Base-by-base conservation (phyloP, 1,284 basidiomycete genomes). In the Puccinia triticina region DNA sequence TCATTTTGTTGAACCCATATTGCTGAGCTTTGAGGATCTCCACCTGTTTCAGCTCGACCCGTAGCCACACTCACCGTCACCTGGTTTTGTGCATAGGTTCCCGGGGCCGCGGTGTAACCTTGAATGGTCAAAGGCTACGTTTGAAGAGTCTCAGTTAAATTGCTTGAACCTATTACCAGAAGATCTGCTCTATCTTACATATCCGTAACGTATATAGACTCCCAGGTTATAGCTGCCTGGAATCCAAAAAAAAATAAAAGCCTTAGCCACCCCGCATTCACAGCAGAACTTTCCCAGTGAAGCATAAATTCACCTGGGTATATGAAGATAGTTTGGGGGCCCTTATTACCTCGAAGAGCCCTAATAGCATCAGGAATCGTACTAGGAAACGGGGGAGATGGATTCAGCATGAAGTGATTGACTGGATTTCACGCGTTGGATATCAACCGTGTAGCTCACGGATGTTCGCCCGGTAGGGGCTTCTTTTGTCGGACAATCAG, bases 21-120 rank as follows among this genome's bases (percentile, higher is more conserved):
- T 34, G 57, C 53, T n/a, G 78, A 55, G 40, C 78, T 80, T 72
- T 71, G 8, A 57, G 78, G 21, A 73, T 80, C 55, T 21, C 53
- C 43, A 43, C 78, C 78, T 43, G 78, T n/a, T 10, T 72, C 12
- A 43, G 23, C 67, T 26, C 26, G 32, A 23, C 66, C 32, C 10
- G 12, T 53, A 37, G 78, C 67, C 66, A 48, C 67, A 29, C 26
- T 55, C 43, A 80, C 69, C 32, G 55, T 72, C 37, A 80, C 78
- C 40, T 55, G 53, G 29, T 80, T 80, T 21, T 16, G 14, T 10
- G 46, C 37, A 34, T 59, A 73, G 50, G 67, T 46, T 21, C 12
- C 23, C 21, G 67, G n/a, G 43, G 26, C 26, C 23, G 23, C 4
- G 37, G 78, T 72, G 23, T 59, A 59, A 18, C 78, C 69, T 73